Conservation (phyloP, 2,329 filamentous ascomycete species). For the Cladophialophora bantiana region DNA sequence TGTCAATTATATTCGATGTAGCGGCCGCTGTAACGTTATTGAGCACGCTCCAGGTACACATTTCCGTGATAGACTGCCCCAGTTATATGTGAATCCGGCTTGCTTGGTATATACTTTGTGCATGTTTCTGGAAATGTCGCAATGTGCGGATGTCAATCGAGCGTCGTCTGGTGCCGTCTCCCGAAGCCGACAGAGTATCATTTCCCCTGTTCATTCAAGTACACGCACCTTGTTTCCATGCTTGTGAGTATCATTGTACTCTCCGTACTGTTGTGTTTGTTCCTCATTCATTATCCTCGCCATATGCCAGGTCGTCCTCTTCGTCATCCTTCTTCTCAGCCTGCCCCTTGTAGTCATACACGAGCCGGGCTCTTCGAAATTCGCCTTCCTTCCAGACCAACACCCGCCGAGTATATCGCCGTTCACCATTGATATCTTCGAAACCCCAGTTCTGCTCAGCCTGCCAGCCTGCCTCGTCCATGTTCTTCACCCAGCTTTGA, state of each 20-base stretch:
- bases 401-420: conserved; percentile 53
- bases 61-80: no score
- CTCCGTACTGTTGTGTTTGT: conserved; percentile 2
- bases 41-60: no score
- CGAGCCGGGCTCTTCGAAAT: conserved; percentile 49
- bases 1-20: no score
- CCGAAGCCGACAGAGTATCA: neutral
- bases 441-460: conserved; percentile 60
- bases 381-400: conserved; percentile 49
- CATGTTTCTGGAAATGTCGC: neutral
- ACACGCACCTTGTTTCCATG: conserved; percentile 1
- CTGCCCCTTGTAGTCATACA: conserved; percentile 48
- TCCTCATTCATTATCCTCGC: conserved; percentile 28
- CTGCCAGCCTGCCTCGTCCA: conserved; percentile 56
- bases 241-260: conserved; percentile 1
- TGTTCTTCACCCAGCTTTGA: conserved; percentile 59
- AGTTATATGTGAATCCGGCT: no score
- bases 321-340: conserved; percentile 31
- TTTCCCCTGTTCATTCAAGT: neutral
- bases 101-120: neutral
- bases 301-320: conserved; percentile 36
- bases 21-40: no score
- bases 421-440: conserved; percentile 51
- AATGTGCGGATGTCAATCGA: neutral
- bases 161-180: neutral